A percentile compares a stretch with the other conserved stretches of the same genome.
Evolutionary conservation across 1,284 basidiomycete genomes (phyloP).

Genomic region (Cutaneotrichosporon sp.): DNA sequence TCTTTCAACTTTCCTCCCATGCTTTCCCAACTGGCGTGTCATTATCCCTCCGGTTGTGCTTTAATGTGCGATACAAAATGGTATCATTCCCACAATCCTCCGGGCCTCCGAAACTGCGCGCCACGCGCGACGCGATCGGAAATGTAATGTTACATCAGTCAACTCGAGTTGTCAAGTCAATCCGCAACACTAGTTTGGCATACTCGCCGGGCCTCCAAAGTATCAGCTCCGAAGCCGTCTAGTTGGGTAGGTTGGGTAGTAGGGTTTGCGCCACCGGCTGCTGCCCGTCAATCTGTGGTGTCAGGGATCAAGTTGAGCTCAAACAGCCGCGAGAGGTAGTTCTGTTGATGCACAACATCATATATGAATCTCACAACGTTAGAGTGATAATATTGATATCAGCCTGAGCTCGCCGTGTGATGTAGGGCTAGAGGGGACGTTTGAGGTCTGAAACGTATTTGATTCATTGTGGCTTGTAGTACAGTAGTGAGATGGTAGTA

Average conservation of each 20-base stretch:
- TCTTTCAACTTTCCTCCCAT: neutral
- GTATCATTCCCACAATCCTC: neutral
- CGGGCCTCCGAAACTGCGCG: neutral
- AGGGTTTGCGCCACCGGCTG: neutral
- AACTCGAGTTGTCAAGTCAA: no score
- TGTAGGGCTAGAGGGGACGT: neutral
- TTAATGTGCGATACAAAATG: neutral
- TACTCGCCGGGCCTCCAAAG: no score
- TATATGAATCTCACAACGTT: no score
- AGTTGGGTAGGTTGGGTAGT: neutral
- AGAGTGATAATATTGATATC: neutral
- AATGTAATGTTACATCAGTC: neutral
- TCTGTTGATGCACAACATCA: no score
- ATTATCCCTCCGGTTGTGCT: neutral
- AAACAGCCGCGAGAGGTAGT: neutral
- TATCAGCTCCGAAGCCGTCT: no score
- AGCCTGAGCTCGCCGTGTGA: neutral
- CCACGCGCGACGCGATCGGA: neutral
- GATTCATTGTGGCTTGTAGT: conserved; percentile 1
- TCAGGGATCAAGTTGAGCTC: neutral
- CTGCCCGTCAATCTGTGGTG: neutral
- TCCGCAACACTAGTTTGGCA: no score
- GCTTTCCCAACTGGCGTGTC: neutral
- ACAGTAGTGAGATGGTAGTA: no score
- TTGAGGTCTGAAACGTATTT: neutral